phyloP scores from a whole-genome alignment of 2,329 filamentous ascomycete genomes.

The Phyllosticta capitalensis region DNA sequence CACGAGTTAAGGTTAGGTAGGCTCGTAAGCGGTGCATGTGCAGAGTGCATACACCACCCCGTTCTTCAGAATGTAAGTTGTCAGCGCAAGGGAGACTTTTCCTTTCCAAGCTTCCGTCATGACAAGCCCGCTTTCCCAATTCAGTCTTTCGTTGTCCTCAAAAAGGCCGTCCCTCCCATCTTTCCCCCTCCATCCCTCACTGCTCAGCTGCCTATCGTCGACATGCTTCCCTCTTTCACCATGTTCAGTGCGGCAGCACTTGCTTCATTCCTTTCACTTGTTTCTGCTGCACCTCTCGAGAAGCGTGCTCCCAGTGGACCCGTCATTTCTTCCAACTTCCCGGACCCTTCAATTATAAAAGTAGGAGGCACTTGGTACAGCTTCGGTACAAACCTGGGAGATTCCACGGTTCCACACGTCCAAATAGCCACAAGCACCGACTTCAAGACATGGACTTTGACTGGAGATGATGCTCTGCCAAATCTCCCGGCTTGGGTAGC shows the following conservation, averaged over 20 bases:
- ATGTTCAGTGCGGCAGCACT: constrained; percentile 4
- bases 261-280: constrained; percentile 1
- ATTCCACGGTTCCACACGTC: constrained; percentile 17
- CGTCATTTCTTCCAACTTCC: constrained; percentile 23
- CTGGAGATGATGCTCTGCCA: constrained; percentile 22
- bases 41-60: constrained; percentile 5
- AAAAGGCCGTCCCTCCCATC: neutral
- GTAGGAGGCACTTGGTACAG: constrained; percentile 28
- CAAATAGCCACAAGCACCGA: constrained; percentile 29
- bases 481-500: constrained; percentile 21
- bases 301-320: constrained; percentile 6
- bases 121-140: neutral
- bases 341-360: constrained; percentile 27
- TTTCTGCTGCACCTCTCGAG: constrained; percentile 1
- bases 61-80: neutral
- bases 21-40: constrained; percentile 3
- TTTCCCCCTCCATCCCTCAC: neutral
- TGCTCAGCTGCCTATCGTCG: neutral
- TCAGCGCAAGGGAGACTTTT: neutral
- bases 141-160: neutral
- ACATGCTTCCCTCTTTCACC: neutral
- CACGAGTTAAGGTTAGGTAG: constrained; percentile 1
- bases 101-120: neutral
- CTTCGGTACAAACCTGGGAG: constrained; percentile 23
- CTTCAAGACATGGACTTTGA: constrained; percentile 25